These are phyloP conservation scores for Porphyra umbilicalis DNA, from an alignment of 31 red algal species.

Conservation along the genomic window DNA sequence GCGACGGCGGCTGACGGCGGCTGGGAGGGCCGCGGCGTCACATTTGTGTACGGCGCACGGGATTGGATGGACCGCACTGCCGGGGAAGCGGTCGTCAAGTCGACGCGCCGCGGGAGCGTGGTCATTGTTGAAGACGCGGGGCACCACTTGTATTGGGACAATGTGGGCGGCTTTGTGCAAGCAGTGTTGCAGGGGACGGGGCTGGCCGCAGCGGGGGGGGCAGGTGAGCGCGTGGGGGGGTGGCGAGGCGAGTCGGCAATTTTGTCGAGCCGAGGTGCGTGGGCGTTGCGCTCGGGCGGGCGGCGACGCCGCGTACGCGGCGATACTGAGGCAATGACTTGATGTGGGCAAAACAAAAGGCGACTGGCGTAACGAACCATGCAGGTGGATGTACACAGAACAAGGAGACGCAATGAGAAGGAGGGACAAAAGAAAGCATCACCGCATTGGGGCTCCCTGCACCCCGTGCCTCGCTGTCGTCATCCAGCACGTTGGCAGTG, in stretches of 20 bases:
- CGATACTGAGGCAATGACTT: too few species aligned
- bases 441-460: too few species aligned
- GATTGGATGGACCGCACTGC: conserved; percentile 80
- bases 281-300: too few species aligned
- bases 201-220: not conserved
- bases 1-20: conserved; percentile 73
- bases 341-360: not conserved
- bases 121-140: conserved; percentile 30
- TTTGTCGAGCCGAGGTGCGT: not conserved
- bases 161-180: conserved; percentile 16
- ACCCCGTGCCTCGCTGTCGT: too few species aligned
- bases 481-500: too few species aligned
- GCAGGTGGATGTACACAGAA: not conserved
- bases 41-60: conserved; percentile 75
- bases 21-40: conserved; percentile 16
- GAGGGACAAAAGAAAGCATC: not conserved
- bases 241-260: not conserved
- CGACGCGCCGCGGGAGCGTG: conserved; percentile 20
- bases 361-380: not conserved
- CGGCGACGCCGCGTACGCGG: too few species aligned
- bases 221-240: not conserved
- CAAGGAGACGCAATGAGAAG: not conserved
- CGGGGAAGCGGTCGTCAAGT: conserved; percentile 16
- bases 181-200: not conserved
- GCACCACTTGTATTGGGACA: conserved; percentile 64